Base-by-base conservation (phyloP, 2,329 filamentous ascomycete genomes). In the Penicillium sp. region DNA sequence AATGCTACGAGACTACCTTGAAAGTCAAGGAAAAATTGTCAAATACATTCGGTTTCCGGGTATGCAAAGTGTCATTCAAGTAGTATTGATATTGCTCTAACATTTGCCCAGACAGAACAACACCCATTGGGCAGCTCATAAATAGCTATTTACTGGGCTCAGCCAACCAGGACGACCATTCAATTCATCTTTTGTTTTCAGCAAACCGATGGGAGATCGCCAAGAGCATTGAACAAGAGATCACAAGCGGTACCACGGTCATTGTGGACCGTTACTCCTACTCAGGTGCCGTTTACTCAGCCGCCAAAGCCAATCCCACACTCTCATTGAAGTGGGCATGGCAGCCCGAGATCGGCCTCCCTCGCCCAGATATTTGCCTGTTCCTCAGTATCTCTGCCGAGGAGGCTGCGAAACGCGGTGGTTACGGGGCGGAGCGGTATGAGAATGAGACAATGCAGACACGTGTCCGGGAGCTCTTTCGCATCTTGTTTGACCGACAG, bases 221-320 rank as follows among this genome's bases (percentile, higher is more conserved):
- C 14, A 69, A 70, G 27, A 67, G 68, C 44, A 80, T 81, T 35
- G 68, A 74, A 33, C 58, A 71, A 37, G 73, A 79, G 52, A 79
- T 97, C 6, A 76, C 79, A 1, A 73, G 79, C 1, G 93, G 93
- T 9, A 87, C 82, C 21, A 95, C 86, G 0, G 82, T 99, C 31
- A 80, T 99, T 39, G 87, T 93, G 64, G 95, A 99, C 75, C 87
- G 95, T 48, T 99, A 98, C 78, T 96, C 96, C 73, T 93, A 96
- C 79, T 95, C 90, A 21, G 95, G 95, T 53, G 90, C 93, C 56
- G 91, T 97, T 49, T 99, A 98, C 78, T 91, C 88, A 24, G 91
- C 91, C 0, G 93, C 95, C 3, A 98, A 98, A 72, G 81, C 85
- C 45, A 91, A 90, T 64, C 84, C 87, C 0, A 74, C 79, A 2